phyloP scores from a whole-genome alignment of 2,329 filamentous ascomycete genomes.

The Sphaerulina musiva region DNA sequence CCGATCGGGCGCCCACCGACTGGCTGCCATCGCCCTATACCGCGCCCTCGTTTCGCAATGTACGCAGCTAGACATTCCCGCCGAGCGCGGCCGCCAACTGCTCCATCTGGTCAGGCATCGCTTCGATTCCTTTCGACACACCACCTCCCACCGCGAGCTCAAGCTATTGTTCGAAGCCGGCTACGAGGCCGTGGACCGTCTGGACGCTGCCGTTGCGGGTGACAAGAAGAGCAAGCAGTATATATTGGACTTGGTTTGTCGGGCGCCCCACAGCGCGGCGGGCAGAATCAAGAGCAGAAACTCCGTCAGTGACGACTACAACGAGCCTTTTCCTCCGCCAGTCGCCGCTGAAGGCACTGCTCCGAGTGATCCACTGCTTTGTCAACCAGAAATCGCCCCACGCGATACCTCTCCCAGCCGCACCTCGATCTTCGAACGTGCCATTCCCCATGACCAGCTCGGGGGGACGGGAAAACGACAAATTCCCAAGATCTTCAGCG shows the following conservation, averaged over 20 bases:
- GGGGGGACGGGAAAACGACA: constrained; percentile 44
- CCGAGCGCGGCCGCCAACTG: constrained; percentile 34
- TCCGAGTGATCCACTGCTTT: no score
- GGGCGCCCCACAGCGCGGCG: constrained; percentile 21
- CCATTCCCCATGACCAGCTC: constrained; percentile 34
- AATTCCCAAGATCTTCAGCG: constrained; percentile 54
- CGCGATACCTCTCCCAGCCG: not conserved
- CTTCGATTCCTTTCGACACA: constrained; percentile 55
- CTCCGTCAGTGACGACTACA: constrained; percentile 3
- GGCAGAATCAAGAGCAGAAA: not conserved
- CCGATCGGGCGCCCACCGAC: constrained; percentile 45
- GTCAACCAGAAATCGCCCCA: not conserved
- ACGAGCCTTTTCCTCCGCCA: not conserved
- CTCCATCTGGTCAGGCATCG: constrained; percentile 53
- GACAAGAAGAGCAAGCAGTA: constrained; percentile 26
- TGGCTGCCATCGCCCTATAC: constrained; percentile 63
- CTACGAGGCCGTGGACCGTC: constrained; percentile 51
- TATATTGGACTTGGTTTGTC: constrained; percentile 26
- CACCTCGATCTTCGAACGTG: constrained; percentile 10
- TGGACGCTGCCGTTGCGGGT: constrained; percentile 38
- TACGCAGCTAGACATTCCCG: constrained; percentile 12
- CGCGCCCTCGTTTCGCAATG: constrained; percentile 57
- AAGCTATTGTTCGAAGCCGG: constrained; percentile 58
- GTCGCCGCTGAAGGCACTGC: no score
- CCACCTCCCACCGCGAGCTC: constrained; percentile 55